phyloP scores from a whole-genome alignment of 371 early-diverging fungal genomes.

The Rhizopus delemar region DNA sequence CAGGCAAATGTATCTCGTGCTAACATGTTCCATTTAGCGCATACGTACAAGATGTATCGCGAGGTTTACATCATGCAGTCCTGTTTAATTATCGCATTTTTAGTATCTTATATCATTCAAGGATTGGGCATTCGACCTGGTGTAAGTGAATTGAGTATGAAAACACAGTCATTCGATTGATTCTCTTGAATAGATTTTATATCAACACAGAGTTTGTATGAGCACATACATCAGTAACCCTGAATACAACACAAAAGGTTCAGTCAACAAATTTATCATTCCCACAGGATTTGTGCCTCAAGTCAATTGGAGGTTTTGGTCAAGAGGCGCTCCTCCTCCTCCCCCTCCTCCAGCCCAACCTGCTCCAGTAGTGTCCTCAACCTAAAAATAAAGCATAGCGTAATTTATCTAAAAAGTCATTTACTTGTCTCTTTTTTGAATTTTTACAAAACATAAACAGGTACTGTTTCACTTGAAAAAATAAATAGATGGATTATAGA shows the following conservation, averaged over 20 bases:
- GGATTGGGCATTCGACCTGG: conserved; percentile 1
- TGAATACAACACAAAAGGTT: conserved; percentile 4
- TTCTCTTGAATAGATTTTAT: neutral
- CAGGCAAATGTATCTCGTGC: neutral
- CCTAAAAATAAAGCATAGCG: no score
- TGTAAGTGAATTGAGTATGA: neutral
- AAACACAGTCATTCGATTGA: neutral
- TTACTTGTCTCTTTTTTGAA: no score
- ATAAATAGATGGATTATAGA: no score
- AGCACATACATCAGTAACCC: conserved; percentile 3
- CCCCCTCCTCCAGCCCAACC: neutral
- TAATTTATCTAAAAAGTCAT: no score
- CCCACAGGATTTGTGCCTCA: neutral
- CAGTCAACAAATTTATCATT: neutral
- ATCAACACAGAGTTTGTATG: conserved; percentile 2
- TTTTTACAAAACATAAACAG: no score
- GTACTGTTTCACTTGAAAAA: no score
- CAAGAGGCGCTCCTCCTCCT: neutral
- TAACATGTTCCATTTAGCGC: conserved; percentile 5
- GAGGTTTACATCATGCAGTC: conserved; percentile 36
- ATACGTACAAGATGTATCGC: conserved; percentile 19
- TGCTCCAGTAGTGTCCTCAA: neutral
- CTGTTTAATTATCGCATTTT: conserved; percentile 23
- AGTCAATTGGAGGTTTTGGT: conserved; percentile 2
- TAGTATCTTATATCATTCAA: conserved; percentile 25